These are phyloP conservation scores for Mrakia gelida DNA, from an alignment of 768 basidiomycete genomes.

Conservation along the genomic window DNA sequence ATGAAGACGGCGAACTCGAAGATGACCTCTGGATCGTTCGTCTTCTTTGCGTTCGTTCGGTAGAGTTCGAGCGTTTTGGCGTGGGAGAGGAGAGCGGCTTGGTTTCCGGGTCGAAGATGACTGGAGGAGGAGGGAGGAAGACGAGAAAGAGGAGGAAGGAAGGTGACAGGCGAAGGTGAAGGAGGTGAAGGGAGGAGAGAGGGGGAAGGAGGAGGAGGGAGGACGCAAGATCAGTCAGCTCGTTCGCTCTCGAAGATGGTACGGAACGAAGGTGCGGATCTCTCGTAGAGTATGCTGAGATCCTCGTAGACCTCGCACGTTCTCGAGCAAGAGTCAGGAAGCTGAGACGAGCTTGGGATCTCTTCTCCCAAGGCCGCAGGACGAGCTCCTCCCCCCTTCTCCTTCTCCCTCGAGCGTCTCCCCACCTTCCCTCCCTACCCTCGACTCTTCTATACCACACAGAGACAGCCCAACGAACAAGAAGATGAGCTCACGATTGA, in stretches of 20 bases:
- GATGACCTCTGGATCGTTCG: constrained; percentile 92
- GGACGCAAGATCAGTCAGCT: not conserved
- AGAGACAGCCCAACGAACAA: too few species aligned
- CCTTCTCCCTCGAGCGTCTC: too few species aligned
- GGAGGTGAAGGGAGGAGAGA: not conserved
- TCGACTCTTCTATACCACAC: too few species aligned
- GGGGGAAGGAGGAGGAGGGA: constrained; percentile 12
- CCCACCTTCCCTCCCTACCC: too few species aligned
- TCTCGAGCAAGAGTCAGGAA: too few species aligned
- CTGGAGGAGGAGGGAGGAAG: not conserved
- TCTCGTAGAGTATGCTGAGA: not conserved
- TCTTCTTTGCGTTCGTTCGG: constrained; percentile 96
- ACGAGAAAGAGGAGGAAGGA: not conserved
- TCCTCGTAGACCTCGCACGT: too few species aligned
- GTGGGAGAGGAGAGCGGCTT: constrained; percentile 87
- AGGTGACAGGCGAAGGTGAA: not conserved
- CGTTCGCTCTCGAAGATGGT: not conserved
- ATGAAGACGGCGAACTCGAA: constrained; percentile 99
- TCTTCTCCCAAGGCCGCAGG: too few species aligned
- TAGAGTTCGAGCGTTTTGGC: constrained; percentile 96
- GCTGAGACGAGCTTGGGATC: too few species aligned
- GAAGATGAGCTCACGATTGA: constrained; percentile 25
- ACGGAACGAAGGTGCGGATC: not conserved
- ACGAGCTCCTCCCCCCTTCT: too few species aligned
- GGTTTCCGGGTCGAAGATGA: constrained; percentile 85